Base-by-base conservation (phyloP, 192 early-diverging fungal genomes). In the Coemansia reversa region DNA sequence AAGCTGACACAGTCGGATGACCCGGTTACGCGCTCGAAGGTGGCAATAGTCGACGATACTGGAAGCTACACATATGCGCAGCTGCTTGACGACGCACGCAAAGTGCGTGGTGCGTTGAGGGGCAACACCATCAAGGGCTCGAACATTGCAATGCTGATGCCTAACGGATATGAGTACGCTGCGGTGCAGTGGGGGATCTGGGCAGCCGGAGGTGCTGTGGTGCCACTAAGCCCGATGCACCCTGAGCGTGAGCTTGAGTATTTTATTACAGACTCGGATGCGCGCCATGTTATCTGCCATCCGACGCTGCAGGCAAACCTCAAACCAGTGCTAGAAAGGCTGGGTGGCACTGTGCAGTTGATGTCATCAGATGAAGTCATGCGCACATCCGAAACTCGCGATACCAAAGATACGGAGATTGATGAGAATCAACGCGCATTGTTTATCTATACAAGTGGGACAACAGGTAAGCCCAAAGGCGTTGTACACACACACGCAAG, bases 381-480 rank as follows among this genome's bases (percentile, higher is more conserved):
- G 52, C 25, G 12, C 14, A 54, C 42, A 1, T 52, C 58, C n/a
- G 49, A 45, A 35, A 16, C 52, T n/a, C 22, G 29, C 50, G 20
- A 12, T 4, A 29, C 14, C 0, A 45, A 56, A 4, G 73, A 75
- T 25, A 27, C 54, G 0, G 67, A 60, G 11, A 67, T 83, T 8
- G 68, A 73, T 39, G 78, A 83, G 56, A 58, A 70, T 35, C 70
- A 73, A 47, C 63, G 86, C 29, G 92, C 90, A 0, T 62, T 91
- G 66, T 87, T 93, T 64, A 89, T 93, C 33, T 93, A 89, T 75
- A 93, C 91, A 0, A 89, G 87, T 55, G 91, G 90, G 14, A 89
- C 85, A 0, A 87, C 86, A 7, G 83, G 85, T 30, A 73, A 67
- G 50, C 94, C 94, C 48, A 95, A 95, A 70, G 94, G 92, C n/a